Evolutionary conservation across 179 eudicot genomes (phyloP).

Genomic region (Actinidia arguta): DNA sequence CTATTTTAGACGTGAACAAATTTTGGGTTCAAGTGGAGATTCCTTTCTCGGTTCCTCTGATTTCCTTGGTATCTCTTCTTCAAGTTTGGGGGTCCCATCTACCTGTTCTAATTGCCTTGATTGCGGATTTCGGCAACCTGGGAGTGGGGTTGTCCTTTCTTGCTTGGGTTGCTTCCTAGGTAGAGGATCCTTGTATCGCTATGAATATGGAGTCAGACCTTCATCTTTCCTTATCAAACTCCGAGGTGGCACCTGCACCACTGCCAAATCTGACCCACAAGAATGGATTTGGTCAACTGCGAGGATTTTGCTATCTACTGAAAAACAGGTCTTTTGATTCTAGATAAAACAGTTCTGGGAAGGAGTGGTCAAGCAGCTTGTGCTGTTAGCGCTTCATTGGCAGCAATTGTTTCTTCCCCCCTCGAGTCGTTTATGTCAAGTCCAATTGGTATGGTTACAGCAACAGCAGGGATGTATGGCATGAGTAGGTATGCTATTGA

Average conservation of each 20-base stretch:
- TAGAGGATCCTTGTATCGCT: conserved; percentile 59
- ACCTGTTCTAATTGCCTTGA: conserved; percentile 60
- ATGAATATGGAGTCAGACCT: conserved; percentile 64
- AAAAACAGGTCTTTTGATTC: conserved; percentile 64
- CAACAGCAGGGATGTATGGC: conserved; percentile 91
- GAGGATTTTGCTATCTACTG: conserved; percentile 88
- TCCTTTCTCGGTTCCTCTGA: no score
- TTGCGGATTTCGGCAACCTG: conserved; percentile 63
- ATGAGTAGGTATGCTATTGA: conserved; percentile 91
- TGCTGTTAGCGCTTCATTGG: conserved; percentile 85
- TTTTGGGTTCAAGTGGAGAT: conserved; percentile 23
- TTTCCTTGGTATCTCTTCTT: conserved; percentile 35
- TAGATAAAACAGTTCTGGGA: conserved; percentile 53
- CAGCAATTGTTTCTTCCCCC: conserved; percentile 83
- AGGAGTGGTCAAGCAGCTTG: conserved; percentile 82
- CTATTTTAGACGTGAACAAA: conserved; percentile 61
- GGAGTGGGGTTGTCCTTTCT: conserved; percentile 67
- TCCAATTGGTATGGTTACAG: conserved; percentile 86
- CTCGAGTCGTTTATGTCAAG: conserved; percentile 74
- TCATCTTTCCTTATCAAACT: conserved; percentile 60
- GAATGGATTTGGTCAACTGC: conserved; percentile 79
- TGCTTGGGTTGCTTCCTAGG: conserved; percentile 75
- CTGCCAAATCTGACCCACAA: conserved; percentile 62
- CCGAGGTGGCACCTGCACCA: conserved; percentile 83
- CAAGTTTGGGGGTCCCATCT: conserved; percentile 30